Evolutionary conservation across 2,329 filamentous ascomycete species (phyloP).

Genomic region (Fusarium beomiforme): DNA sequence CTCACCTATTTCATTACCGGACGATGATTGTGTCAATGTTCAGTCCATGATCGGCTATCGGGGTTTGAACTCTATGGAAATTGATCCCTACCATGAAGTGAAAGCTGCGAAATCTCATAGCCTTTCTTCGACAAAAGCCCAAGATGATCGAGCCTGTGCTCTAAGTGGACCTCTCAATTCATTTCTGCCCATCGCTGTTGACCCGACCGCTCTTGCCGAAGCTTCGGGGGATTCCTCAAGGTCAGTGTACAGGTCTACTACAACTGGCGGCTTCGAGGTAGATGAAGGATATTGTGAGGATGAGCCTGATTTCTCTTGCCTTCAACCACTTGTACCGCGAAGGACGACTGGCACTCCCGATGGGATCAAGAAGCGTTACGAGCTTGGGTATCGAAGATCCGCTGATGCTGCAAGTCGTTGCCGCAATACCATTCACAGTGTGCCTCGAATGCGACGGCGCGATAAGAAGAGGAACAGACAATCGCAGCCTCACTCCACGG

Average conservation of each 20-base stretch:
- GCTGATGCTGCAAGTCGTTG: constrained; percentile 39
- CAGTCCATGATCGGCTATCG: constrained; percentile 1
- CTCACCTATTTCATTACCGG: constrained; percentile 31
- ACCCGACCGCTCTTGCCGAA: constrained; percentile 2
- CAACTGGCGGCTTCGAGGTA: constrained; percentile 33
- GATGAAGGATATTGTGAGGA: constrained; percentile 45
- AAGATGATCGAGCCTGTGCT: not conserved
- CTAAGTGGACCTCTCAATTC: not conserved
- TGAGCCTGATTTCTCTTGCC: constrained; percentile 41
- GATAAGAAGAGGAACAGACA: constrained; percentile 36
- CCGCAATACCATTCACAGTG: constrained; percentile 36
- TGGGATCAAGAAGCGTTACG: constrained; percentile 36
- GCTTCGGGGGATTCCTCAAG: not conserved
- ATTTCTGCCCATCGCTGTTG: constrained; percentile 1
- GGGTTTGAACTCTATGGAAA: constrained; percentile 23
- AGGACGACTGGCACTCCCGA: constrained; percentile 14
- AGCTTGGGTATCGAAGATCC: constrained; percentile 37
- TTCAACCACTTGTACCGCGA: constrained; percentile 26
- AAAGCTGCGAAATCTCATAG: not conserved
- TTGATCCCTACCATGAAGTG: constrained; percentile 10
- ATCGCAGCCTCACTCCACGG: not conserved
- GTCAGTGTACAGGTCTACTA: constrained; percentile 4
- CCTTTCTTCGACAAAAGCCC: not conserved
- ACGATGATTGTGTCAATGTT: constrained; percentile 19
- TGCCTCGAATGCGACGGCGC: constrained; percentile 43